A percentile compares a stretch with the other conserved stretches of the same genome.
These are phyloP conservation scores for Sporisorium reilianum DNA, from an alignment of 1,284 basidiomycete species.

Conservation along the genomic window DNA sequence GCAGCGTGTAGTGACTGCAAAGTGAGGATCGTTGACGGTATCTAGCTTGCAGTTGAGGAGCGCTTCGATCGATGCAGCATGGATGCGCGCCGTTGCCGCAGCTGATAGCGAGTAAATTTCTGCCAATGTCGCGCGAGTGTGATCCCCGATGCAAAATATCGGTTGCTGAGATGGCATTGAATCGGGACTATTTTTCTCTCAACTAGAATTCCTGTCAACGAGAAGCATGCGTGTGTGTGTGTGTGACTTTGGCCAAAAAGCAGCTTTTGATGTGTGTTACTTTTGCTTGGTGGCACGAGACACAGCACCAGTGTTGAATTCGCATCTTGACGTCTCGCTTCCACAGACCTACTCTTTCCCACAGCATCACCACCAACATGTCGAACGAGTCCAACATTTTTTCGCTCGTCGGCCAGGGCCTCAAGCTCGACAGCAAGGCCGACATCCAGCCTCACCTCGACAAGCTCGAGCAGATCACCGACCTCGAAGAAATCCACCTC, in stretches of 20 bases:
- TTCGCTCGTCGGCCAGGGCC: conserved; percentile 69
- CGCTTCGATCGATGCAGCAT: background rate
- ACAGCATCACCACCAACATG: conserved; percentile 21
- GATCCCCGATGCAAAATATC: conserved; percentile 7
- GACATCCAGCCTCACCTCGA: conserved; percentile 81
- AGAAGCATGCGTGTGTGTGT: conserved; percentile 10
- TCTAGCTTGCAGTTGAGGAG: background rate
- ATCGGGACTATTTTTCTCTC: background rate
- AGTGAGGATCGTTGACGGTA: background rate
- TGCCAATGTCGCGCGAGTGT: conserved; percentile 29
- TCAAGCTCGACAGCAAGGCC: conserved; percentile 84
- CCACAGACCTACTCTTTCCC: background rate
- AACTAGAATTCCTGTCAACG: conserved; percentile 17
- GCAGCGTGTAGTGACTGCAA: too few species aligned
- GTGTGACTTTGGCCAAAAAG: background rate
- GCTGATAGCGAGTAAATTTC: conserved; percentile 12
- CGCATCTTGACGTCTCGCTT: background rate
- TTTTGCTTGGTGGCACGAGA: background rate
- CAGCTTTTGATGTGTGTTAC: background rate
- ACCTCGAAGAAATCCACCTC: conserved; percentile 84
- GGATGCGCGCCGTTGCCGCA: conserved; percentile 33
- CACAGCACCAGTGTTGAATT: conserved; percentile 4
- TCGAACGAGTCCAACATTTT: conserved; percentile 45
- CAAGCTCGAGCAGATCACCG: conserved; percentile 76
- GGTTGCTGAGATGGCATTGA: too few species aligned